Percentiles rank a stretch among this genome's conserved stretches.
phyloP scores from a whole-genome alignment of 352 stramenopile species.

The Pythium rishiriense region DNA sequence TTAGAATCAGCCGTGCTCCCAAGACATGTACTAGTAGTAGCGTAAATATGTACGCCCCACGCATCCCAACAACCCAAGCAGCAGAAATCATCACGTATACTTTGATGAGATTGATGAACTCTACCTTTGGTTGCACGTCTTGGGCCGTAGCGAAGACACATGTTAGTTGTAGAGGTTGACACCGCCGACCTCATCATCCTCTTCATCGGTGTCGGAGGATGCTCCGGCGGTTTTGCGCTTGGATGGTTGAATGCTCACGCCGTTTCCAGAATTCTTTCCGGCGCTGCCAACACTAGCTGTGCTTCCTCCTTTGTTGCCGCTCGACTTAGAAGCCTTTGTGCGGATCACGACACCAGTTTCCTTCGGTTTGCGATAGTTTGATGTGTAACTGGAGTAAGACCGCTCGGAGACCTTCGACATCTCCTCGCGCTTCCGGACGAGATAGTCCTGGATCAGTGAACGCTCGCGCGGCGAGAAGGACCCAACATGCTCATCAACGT shows the following conservation, averaged over 20 bases:
- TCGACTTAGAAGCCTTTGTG: constrained; percentile 60
- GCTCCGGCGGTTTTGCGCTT: constrained; percentile 28
- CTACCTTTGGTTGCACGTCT: not conserved
- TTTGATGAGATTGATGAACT: constrained; percentile 7
- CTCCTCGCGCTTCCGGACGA: constrained; percentile 64
- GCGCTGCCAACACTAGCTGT: constrained; percentile 49
- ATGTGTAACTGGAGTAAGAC: constrained; percentile 44
- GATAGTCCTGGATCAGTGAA: constrained; percentile 53
- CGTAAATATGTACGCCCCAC: not conserved
- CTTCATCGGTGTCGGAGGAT: constrained; percentile 74
- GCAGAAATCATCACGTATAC: constrained; percentile 9
- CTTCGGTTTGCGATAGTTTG: constrained; percentile 69
- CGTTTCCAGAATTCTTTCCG: constrained; percentile 44
- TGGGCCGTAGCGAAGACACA: not conserved
- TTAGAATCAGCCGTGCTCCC: constrained; percentile 2
- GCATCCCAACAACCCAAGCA: not conserved
- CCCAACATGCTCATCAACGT: constrained; percentile 37
- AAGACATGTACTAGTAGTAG: not conserved
- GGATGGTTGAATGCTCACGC: constrained; percentile 60
- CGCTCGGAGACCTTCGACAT: constrained; percentile 49
- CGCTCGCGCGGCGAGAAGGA: constrained; percentile 51
- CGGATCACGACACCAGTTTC: constrained; percentile 79
- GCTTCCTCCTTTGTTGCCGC: constrained; percentile 55
- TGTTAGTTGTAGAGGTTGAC: constrained; percentile 46
- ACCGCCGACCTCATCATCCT: constrained; percentile 52